Percentiles rank a stretch among this genome's conserved stretches.
These are phyloP conservation scores for Noccaea caerulescens DNA, from an alignment of 345 rosid genomes.

Conservation along the genomic window DNA sequence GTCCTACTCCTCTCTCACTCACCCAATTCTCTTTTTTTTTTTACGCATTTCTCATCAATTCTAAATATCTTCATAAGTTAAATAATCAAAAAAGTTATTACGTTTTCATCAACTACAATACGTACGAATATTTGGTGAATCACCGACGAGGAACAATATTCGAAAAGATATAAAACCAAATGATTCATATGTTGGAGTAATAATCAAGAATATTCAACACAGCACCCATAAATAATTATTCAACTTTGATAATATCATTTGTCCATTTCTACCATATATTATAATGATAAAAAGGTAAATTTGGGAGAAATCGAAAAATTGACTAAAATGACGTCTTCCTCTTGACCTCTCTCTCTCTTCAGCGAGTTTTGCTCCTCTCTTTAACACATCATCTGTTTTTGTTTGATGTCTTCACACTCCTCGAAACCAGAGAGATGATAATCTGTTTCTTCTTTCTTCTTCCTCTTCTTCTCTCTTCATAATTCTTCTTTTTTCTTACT, in stretches of 20 bases:
- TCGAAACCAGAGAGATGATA: slow-evolving; percentile 20
- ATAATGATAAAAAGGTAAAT: background rate
- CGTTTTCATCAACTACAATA: slow-evolving; percentile 8
- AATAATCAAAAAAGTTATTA: background rate
- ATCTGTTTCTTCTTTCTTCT: slow-evolving; percentile 14
- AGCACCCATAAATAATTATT: background rate
- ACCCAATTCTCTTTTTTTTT: background rate
- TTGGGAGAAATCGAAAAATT: slow-evolving; percentile 26
- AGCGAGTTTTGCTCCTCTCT: slow-evolving; percentile 34
- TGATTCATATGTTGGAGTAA: slow-evolving; percentile 29
- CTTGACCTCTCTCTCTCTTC: slow-evolving; percentile 36
- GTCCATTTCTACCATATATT: background rate
- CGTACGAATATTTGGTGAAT: slow-evolving; percentile 38
- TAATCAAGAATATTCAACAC: slow-evolving; percentile 30
- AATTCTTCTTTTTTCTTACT: background rate
- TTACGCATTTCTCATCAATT: background rate
- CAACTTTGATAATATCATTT: background rate
- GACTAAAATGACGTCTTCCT: slow-evolving; percentile 41
- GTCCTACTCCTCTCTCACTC: slow-evolving; percentile 31
- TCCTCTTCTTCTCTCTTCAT: slow-evolving; percentile 32
- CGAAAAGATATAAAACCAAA: slow-evolving; percentile 11
- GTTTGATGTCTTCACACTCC: slow-evolving; percentile 19
- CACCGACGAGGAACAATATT: slow-evolving; percentile 39
- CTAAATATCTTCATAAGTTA: background rate
- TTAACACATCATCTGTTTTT: slow-evolving; percentile 22